Conservation (phyloP, 2,329 filamentous ascomycete species). For the Botryosphaeria dothidea region DNA sequence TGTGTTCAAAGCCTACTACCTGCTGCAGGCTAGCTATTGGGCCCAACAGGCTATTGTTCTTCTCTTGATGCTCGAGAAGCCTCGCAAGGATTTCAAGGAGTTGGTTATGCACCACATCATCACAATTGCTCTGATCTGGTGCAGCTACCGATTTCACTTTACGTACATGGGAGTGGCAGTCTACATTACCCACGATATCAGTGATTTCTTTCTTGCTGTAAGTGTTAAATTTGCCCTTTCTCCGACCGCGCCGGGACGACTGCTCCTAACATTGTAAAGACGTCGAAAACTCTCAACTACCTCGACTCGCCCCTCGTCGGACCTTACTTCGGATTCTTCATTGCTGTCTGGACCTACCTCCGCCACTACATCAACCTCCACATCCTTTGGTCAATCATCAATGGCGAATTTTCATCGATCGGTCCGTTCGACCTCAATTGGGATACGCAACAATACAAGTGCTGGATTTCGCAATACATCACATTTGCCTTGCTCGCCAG, state of each 20-base stretch:
- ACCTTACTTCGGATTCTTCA: constrained; percentile 83
- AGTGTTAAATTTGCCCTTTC: constrained; percentile 35
- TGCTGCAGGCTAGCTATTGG: constrained; percentile 95
- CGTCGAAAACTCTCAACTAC: constrained; percentile 91
- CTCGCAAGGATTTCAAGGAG: constrained; percentile 92
- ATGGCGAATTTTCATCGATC: constrained; percentile 68
- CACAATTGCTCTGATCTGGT: constrained; percentile 76
- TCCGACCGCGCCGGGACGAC: not conserved
- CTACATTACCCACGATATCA: constrained; percentile 92
- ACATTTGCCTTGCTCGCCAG: constrained; percentile 64
- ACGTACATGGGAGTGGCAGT: constrained; percentile 92
- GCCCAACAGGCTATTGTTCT: constrained; percentile 90
- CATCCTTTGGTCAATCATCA: constrained; percentile 75
- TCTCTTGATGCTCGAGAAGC: constrained; percentile 85
- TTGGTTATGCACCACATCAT: constrained; percentile 90
- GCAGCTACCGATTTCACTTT: constrained; percentile 95
- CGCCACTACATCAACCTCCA: constrained; percentile 81
- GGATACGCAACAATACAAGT: constrained; percentile 77
- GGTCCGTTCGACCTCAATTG: constrained; percentile 77
- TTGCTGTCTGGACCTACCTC: constrained; percentile 82
- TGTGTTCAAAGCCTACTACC: constrained; percentile 91
- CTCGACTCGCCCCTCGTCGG: constrained; percentile 75
- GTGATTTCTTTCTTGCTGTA: constrained; percentile 93
- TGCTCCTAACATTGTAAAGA: constrained; percentile 51
- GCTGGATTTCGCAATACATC: constrained; percentile 67